Evolutionary conservation across 2,329 filamentous ascomycete genomes (phyloP), one percentile per base, ranked within the genome.

Genomic region (Didymella pomorum): DNA sequence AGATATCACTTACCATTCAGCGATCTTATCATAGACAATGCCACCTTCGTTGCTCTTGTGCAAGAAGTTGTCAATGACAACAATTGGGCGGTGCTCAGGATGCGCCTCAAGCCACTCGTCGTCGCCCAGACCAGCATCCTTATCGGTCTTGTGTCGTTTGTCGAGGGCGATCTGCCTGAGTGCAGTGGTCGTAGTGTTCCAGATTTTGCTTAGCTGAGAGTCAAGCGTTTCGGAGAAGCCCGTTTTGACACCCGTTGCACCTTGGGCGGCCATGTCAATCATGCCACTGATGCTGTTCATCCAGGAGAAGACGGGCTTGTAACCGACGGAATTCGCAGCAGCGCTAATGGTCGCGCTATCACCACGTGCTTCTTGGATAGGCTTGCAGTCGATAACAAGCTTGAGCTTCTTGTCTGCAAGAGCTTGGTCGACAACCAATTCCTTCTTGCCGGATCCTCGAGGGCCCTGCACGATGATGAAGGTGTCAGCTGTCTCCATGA

Each of bases 391-490:
- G 43, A 98, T 86, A 3, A 96, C 81, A 2, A 98, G 81, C 45
- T 94, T 92, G 64, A 96, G 88, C 63, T 86, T 88, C 43, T 90
- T 87, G 8, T 87, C 86, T 63, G 90, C 87, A 16, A 98, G 82
- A 0, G 92, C 90, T 76, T 96, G 91, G 41, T 96, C 90, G 58
- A 97, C 75, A 2, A 98, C 88, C 12, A 98, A 84, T 67, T 97
- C 93, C 62, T 87, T 89, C 78, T 97, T 97, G 1, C 93, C 95
- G 0, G 92, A 96, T 7, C 94, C 95, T 50, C 93, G 87, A 4
- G 95, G 93, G 0, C 95, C 95, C 71, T 97, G 93, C 0, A 99
- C 87, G 9, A 98, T 91, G 63, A 97, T 93, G 73, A 97, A 97
- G 0, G 93, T 98, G 60, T 95, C 92, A 0, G 89, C 87, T 4